These are phyloP conservation scores for Penicillium pulvis DNA, from an alignment of 495 filamentous ascomycete genomes.

Conservation along the genomic window DNA sequence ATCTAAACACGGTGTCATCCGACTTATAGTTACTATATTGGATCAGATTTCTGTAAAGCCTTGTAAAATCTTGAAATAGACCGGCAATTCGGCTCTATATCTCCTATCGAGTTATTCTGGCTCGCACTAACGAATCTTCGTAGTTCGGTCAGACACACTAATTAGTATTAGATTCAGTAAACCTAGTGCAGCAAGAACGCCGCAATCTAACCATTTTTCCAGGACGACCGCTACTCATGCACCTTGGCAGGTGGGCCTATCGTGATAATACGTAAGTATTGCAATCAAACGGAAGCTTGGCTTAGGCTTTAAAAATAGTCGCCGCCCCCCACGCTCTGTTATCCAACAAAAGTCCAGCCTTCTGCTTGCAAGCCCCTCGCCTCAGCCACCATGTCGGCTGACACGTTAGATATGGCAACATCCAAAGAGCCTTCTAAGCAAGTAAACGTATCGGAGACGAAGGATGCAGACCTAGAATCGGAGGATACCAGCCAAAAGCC, in stretches of 20 bases:
- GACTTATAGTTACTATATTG: too few relatives aligned
- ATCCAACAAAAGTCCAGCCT: neutral
- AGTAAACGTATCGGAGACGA: slow-evolving; percentile 2
- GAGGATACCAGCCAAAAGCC: slow-evolving; percentile 9
- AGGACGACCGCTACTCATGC: neutral
- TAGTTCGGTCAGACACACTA: neutral
- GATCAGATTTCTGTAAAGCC: too few relatives aligned
- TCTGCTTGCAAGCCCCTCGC: neutral
- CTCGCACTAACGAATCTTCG: neutral
- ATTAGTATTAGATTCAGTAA: neutral
- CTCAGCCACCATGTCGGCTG: neutral
- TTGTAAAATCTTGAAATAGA: too few relatives aligned
- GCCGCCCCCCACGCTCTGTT: too few relatives aligned
- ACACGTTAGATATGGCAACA: slow-evolving; percentile 5
- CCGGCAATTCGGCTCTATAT: neutral
- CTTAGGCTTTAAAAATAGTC: too few relatives aligned
- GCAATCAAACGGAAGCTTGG: neutral
- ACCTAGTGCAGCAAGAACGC: neutral
- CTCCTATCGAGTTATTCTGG: neutral
- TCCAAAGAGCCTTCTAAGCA: slow-evolving; percentile 6
- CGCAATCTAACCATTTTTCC: neutral
- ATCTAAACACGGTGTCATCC: too few relatives aligned
- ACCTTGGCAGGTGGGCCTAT: neutral
- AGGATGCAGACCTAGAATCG: slow-evolving; percentile 10
- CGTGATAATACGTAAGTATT: neutral